Base-by-base conservation (phyloP, 1,284 basidiomycete genomes). In the Naganishia liquefaciens region DNA sequence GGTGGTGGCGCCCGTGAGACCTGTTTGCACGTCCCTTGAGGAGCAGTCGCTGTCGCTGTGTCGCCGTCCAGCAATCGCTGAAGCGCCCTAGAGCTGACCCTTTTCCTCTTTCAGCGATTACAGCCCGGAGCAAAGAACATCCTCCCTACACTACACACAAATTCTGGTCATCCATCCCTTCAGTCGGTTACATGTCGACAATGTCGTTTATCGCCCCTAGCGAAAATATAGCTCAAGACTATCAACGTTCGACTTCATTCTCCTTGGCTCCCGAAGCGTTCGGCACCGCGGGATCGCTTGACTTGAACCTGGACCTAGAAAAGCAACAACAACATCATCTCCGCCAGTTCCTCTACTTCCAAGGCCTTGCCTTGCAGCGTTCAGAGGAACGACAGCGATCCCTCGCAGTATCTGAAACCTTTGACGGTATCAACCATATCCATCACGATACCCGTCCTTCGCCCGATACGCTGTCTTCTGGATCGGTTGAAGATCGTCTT, bases 241-340 rank as follows among this genome's bases (percentile, higher is more conserved):
- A 49, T 60, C 33, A n/a, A 42, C 25, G 42, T 37, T 46, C 33
- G 30, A n/a, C 33, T 25, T 15, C 27, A n/a, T 60, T 60, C 49
- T 50, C 55, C 19, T 33, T 60, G 3, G 55, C 33, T 33, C 3
- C 13, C 33, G 33, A 3, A 44, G 46, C 27, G 10, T 57, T 47
- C 19, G 25, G 27, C 15, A n/a, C 28, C 33, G 30, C 30, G 5
- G n/a, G 27, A 28, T 5, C 46, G 11, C 21, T 21, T 4, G 33
- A 50, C 27, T 40, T 51, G 13, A 30, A 30, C 6, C 13, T 33
- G 5, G 63, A 65, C 43, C 51, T 66, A 19, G 64, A 66, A 49
- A 55, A 54, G 39, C 64, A 66, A 33, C 58, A 66, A 33, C 64
- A 62, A 43, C 60, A 62, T 39, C 64, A 66, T 44, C 60, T 66